Percentiles rank a stretch among this genome's conserved stretches.
Evolutionary conservation across 1,284 basidiomycete genomes (phyloP).

Genomic region (Tremellales sp.): DNA sequence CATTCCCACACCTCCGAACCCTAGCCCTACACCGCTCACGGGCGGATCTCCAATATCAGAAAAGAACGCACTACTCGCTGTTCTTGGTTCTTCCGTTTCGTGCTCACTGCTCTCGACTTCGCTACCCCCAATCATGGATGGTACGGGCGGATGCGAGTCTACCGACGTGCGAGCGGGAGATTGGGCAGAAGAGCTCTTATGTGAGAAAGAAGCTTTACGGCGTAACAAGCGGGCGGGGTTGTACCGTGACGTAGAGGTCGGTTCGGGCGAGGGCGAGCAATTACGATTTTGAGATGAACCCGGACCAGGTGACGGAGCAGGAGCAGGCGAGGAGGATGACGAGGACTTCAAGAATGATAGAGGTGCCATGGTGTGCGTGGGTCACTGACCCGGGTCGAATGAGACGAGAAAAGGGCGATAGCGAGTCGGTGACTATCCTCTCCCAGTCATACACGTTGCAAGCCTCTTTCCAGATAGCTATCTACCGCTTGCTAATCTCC

Average conservation of each 20-base stretch:
- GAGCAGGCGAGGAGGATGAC: neutral
- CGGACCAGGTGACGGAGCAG: neutral
- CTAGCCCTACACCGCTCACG: neutral
- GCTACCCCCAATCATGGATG: neutral
- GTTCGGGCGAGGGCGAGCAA: neutral
- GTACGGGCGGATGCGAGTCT: neutral
- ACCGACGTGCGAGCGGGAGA: neutral
- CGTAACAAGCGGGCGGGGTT: conserved; percentile 20
- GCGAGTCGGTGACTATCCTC: too few species aligned
- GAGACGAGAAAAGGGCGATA: too few species aligned
- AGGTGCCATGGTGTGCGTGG: conserved; percentile 6
- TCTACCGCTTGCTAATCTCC: too few species aligned
- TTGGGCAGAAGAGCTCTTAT: neutral
- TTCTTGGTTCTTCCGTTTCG: neutral
- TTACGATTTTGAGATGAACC: conserved; percentile 6
- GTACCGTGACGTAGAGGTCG: conserved; percentile 14
- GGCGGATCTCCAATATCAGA: neutral
- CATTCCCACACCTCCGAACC: neutral
- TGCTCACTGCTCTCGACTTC: neutral
- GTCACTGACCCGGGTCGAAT: neutral
- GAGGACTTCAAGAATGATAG: conserved; percentile 13
- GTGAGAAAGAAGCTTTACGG: conserved; percentile 15
- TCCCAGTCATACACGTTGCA: too few species aligned
- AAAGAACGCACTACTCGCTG: neutral
- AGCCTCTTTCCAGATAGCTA: too few species aligned